Percentiles rank a stretch among this genome's conserved stretches.
Evolutionary conservation across 192 early-diverging fungal genomes (phyloP).

Genomic region (Entomortierella lignicola): DNA sequence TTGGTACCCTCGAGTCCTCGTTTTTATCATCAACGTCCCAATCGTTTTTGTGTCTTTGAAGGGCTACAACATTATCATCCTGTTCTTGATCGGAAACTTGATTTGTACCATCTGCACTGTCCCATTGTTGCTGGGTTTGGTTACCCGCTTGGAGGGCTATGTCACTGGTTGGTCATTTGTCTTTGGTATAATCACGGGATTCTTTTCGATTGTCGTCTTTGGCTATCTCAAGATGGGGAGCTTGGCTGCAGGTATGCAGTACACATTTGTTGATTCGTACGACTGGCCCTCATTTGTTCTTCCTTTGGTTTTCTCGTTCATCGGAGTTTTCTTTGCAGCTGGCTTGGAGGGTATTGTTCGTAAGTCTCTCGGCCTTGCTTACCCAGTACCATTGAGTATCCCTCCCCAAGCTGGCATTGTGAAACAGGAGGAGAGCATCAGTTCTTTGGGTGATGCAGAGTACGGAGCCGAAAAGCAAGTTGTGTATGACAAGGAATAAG

Average conservation of each 20-base stretch:
- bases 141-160: conserved; percentile 55
- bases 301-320: conserved; percentile 36
- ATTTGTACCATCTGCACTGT: conserved; percentile 67
- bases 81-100: conserved; percentile 73
- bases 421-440: conserved; percentile 8
- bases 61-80: conserved; percentile 67
- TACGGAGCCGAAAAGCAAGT: conserved; percentile 10
- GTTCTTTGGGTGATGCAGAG: conserved; percentile 22
- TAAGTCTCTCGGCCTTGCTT: conserved; percentile 35
- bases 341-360: conserved; percentile 36
- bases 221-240: conserved; percentile 47
- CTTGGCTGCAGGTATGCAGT: conserved; percentile 39
- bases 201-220: conserved; percentile 51
- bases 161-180: conserved; percentile 47
- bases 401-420: conserved; percentile 12
- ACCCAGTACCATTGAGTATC: conserved; percentile 30
- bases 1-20: conserved; percentile 52
- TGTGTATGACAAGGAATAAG: neutral
- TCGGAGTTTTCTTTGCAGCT: conserved; percentile 40
- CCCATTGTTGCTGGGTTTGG: conserved; percentile 66
- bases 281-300: conserved; percentile 55
- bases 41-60: conserved; percentile 65
- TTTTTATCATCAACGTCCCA: conserved; percentile 54
- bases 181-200: conserved; percentile 44
- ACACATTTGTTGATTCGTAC: conserved; percentile 44